phyloP scores from a whole-genome alignment of 805 yeast genomes.

The Kodamaea neixiangensis region DNA sequence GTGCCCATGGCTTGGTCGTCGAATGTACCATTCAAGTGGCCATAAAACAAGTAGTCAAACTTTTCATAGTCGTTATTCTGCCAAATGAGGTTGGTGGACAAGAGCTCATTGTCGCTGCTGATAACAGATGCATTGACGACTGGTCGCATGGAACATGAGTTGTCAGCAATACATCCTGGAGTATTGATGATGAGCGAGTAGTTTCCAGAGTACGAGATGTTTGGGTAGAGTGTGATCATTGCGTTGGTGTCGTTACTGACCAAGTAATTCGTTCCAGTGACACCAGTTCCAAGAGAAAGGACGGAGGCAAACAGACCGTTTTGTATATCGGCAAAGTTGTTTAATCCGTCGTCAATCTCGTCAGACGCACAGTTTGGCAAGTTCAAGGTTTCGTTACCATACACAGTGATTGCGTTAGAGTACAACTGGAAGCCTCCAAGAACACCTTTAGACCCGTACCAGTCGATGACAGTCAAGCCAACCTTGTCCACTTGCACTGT shows the following conservation, averaged over 20 bases:
- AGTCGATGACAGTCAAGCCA: constrained; percentile 62
- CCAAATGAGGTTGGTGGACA: constrained; percentile 52
- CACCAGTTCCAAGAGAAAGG: constrained; percentile 20
- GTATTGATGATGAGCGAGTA: constrained; percentile 76
- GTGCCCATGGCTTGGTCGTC: constrained; percentile 40
- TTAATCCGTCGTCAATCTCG: constrained; percentile 19
- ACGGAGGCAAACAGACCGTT: constrained; percentile 35
- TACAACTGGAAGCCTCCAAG: constrained; percentile 73
- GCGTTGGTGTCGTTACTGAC: constrained; percentile 29
- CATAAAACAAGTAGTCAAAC: constrained; percentile 75
- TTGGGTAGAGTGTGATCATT: constrained; percentile 58
- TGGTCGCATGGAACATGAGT: constrained; percentile 71
- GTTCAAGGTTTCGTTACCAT: constrained; percentile 75
- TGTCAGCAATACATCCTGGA: constrained; percentile 78
- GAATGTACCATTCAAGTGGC: constrained; percentile 56
- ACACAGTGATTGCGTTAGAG: constrained; percentile 59
- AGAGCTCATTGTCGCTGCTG: constrained; percentile 46
- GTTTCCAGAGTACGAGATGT: constrained; percentile 69
- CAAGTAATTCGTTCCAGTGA: constrained; percentile 34
- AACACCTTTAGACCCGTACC: constrained; percentile 70
- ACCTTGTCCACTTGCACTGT: constrained; percentile 59
- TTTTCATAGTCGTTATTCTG: constrained; percentile 82
- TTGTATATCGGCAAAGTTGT: constrained; percentile 27
- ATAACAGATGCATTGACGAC: constrained; percentile 73
- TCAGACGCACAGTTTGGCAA: constrained; percentile 56